Evolutionary conservation across 2,329 filamentous ascomycete genomes (phyloP).

Genomic region (Fusarium virguliforme): DNA sequence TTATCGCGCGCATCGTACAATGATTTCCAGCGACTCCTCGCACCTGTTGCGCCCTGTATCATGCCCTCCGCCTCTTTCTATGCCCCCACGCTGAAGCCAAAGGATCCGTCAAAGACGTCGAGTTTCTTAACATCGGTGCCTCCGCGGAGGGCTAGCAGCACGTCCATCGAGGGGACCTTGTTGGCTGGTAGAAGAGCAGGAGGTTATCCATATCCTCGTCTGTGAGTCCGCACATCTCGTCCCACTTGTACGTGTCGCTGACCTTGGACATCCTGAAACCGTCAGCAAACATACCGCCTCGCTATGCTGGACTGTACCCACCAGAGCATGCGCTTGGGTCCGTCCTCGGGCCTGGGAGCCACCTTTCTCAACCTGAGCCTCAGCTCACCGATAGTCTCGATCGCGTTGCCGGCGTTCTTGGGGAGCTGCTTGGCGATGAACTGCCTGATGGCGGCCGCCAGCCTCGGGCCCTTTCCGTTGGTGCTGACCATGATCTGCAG

Average conservation of each 20-base stretch:
- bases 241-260: constrained; percentile 87
- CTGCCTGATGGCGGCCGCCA: constrained; percentile 88
- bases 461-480: constrained; percentile 93
- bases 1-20: constrained; percentile 44
- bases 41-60: constrained; percentile 7
- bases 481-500: constrained; percentile 99
- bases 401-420: constrained; percentile 85
- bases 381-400: constrained; percentile 86
- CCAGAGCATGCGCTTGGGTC: constrained; percentile 93
- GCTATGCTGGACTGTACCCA: constrained; percentile 58
- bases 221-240: constrained; percentile 86
- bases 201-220: constrained; percentile 89
- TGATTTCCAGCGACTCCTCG: constrained; percentile 25
- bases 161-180: constrained; percentile 70
- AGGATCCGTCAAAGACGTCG: constrained; percentile 73
- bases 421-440: constrained; percentile 86
- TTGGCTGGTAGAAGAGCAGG: constrained; percentile 79
- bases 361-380: constrained; percentile 84
- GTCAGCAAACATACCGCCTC: constrained; percentile 17
- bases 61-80: constrained; percentile 31
- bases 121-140: constrained; percentile 62
- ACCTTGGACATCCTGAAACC: constrained; percentile 86
- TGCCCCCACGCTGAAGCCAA: constrained; percentile 71
- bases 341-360: constrained; percentile 80
- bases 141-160: constrained; percentile 70